These are phyloP conservation scores for Mycena venus DNA, from an alignment of 768 basidiomycete species.

Conservation along the genomic window DNA sequence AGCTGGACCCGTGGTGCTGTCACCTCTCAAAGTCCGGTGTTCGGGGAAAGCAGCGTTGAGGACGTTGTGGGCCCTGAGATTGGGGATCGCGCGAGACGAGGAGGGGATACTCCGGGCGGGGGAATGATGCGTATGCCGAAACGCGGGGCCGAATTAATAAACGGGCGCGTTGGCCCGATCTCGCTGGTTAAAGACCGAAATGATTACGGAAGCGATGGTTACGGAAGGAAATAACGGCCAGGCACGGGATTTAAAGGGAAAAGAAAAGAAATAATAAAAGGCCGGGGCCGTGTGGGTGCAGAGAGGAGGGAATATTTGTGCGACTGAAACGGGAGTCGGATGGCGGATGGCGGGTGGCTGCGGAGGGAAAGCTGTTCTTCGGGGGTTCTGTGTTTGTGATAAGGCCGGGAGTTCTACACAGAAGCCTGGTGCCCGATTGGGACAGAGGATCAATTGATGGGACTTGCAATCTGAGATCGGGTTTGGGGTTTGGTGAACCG, in stretches of 20 bases:
- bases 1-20: constrained; percentile 17
- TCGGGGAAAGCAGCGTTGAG: background rate
- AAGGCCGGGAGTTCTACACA: background rate
- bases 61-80: background rate
- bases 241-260: too few relatives aligned
- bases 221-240: background rate
- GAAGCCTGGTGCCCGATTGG: too few relatives aligned
- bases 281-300: background rate
- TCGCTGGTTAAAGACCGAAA: background rate
- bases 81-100: background rate
- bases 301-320: too few relatives aligned
- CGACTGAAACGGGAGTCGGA: constrained; percentile 18
- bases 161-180: background rate
- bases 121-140: background rate
- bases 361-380: background rate
- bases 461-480: background rate
- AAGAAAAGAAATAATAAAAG: background rate
- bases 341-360: constrained; percentile 21
- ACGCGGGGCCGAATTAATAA: background rate
- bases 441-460: background rate
- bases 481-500: background rate
- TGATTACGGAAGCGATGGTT: background rate
- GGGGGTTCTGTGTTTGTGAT: constrained; percentile 2
- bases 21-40: constrained; percentile 22
- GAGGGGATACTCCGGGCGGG: background rate